phyloP scores from a whole-genome alignment of 2,329 filamentous ascomycete species.

The Aspergillaceae sp. region DNA sequence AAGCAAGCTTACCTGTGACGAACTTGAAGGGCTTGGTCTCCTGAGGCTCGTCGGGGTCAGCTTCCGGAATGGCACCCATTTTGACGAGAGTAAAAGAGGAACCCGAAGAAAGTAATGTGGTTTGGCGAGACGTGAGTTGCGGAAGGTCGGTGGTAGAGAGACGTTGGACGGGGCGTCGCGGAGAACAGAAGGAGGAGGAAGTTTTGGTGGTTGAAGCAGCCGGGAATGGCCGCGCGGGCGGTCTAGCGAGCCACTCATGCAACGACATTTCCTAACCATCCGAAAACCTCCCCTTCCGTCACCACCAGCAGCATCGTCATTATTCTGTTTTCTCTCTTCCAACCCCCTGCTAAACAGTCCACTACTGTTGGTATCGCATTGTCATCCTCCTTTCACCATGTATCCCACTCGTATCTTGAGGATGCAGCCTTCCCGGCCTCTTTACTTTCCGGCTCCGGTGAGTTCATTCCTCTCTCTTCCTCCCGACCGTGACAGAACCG shows the following conservation, averaged over 20 bases:
- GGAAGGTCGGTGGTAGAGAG: conserved; percentile 4
- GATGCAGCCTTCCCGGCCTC: conserved; percentile 46
- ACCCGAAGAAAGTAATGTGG: conserved; percentile 7
- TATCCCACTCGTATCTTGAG: conserved; percentile 57
- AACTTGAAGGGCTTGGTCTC: conserved; percentile 99
- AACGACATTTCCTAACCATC: conserved; percentile 29
- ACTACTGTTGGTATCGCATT: background rate
- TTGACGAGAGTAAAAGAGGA: conserved; percentile 39
- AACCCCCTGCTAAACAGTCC: conserved; percentile 1
- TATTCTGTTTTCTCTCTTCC: conserved; percentile 1
- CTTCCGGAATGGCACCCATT: conserved; percentile 67
- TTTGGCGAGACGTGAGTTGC: too few relatives aligned
- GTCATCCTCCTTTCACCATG: conserved; percentile 43
- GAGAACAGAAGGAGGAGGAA: conserved; percentile 17
- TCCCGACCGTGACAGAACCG: conserved; percentile 6
- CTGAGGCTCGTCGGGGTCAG: conserved; percentile 61
- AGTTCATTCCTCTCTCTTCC: conserved; percentile 28
- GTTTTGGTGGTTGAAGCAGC: conserved; percentile 28
- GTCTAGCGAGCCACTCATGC: conserved; percentile 31
- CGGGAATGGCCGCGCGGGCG: conserved; percentile 29
- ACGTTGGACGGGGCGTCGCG: conserved; percentile 15
- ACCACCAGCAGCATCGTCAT: conserved; percentile 10
- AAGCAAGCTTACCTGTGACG: conserved; percentile 72
- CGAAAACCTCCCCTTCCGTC: conserved; percentile 19
- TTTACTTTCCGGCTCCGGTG: conserved; percentile 60